Evolutionary conservation across 1,139 yeast species (phyloP), one percentile per base, ranked within the genome.

Genomic region (Geotrichum cucujoidarum): DNA sequence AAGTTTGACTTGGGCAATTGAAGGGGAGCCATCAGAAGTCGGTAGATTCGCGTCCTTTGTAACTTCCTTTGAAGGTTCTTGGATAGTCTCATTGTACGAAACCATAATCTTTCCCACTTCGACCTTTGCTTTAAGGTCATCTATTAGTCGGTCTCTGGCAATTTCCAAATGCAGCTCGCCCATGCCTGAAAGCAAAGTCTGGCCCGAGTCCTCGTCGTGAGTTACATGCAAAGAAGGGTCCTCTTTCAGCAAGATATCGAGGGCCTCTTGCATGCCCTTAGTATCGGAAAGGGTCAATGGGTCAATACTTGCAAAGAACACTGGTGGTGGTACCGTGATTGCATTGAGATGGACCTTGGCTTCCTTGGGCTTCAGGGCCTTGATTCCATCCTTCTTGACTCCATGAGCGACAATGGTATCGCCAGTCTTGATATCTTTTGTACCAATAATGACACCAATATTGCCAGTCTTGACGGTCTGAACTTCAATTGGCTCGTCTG

Each of bases 141-240:
- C 78, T 18, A 83, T 69, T 44, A 92, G 73, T 50, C 97, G 72
- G 57, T 88, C 95, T 47, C 76, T 75, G 1, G 94, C 85, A 56
- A 92, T 89, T 57, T 92, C 97, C 47, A 92, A 73, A 65, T 92
- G 98, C 45, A 92, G 71, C 60, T 89, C 96, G 16, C 97, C 98
- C 97, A 92, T 89, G 2, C 98, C 99, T 45, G 95, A 81, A 31
- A 92, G 66, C 25, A 89, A 73, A 0, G 89, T 81, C 65, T 92
- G 97, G 0, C 95, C 96, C 50, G 86, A 72, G 53, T 90, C 97
- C 55, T 86, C 95, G 60, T 92, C 97, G 46, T 71, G 74, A 1
- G 76, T 63, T 13, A 83, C 71, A 34, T 76, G 75, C 55, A 87
- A 68, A 50, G 90, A 82, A 5, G 95, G 95, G 59, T 88, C 99